Percentiles rank a stretch among this genome's conserved stretches.
Evolutionary conservation across 2,329 filamentous ascomycete genomes (phyloP).

Genomic region (Exophiala oligosperma): DNA sequence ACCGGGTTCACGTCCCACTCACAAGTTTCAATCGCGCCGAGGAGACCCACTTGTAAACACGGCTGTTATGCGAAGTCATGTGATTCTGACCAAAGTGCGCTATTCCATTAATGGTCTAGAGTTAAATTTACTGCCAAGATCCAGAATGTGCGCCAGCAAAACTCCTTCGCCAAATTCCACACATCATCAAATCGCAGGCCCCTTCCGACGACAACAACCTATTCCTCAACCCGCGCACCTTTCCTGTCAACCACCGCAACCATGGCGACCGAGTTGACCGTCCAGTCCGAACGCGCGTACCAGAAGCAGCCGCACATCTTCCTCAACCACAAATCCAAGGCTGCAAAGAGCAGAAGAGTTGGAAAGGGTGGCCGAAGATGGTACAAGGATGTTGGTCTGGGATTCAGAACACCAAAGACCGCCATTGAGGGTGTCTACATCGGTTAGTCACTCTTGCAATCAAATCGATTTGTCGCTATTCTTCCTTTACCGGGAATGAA

Average conservation of each 20-base stretch:
- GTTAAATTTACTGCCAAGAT: slow-evolving; percentile 7
- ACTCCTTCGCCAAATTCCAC: slow-evolving; percentile 30
- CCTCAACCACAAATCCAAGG: slow-evolving; percentile 93
- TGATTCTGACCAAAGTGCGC: neutral
- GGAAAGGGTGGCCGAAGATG: slow-evolving; percentile 93
- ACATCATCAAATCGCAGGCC: slow-evolving; percentile 16
- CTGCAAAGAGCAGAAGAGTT: slow-evolving; percentile 74
- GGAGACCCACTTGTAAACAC: slow-evolving; percentile 16
- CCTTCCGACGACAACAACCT: slow-evolving; percentile 3
- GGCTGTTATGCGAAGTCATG: slow-evolving; percentile 6
- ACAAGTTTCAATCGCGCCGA: neutral
- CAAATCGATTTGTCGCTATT: neutral
- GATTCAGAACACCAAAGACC: slow-evolving; percentile 97
- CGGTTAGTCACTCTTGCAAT: slow-evolving; percentile 62
- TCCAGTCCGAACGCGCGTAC: slow-evolving; percentile 99
- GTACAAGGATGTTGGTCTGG: slow-evolving; percentile 99
- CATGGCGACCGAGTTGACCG: slow-evolving; percentile 98
- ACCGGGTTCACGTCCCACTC: slow-evolving; percentile 18
- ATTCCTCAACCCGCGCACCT: slow-evolving; percentile 29
- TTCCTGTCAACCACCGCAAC: slow-evolving; percentile 49
- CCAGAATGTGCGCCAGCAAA: slow-evolving; percentile 6
- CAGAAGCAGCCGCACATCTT: slow-evolving; percentile 99
- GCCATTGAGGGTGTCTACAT: slow-evolving; percentile 99
- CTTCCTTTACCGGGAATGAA: too few species aligned
- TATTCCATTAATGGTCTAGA: slow-evolving; percentile 1